These are phyloP conservation scores for Drosera spatulata DNA, from an alignment of 179 eudicot species.

Conservation along the genomic window DNA sequence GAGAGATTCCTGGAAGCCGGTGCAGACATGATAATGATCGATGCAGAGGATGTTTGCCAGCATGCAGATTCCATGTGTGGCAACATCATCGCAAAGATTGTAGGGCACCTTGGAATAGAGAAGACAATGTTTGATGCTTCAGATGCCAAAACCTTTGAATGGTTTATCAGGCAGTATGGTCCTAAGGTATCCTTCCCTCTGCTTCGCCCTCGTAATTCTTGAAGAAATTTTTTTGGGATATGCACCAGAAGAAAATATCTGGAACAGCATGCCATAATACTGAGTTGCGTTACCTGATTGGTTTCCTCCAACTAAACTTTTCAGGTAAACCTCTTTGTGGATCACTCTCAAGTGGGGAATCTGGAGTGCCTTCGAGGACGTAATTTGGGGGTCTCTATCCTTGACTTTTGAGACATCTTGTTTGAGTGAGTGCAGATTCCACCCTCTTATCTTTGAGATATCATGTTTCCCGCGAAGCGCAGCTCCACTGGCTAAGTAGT, in stretches of 20 bases:
- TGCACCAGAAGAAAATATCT: neutral
- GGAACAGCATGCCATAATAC: neutral
- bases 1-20: constrained; percentile 98
- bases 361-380: constrained; percentile 85
- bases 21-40: constrained; percentile 91
- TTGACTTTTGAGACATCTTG: constrained; percentile 45
- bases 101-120: constrained; percentile 83
- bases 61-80: constrained; percentile 63
- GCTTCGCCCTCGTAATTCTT: neutral
- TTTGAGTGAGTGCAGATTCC: constrained; percentile 9
- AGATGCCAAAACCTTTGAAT: constrained; percentile 62
- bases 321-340: constrained; percentile 89
- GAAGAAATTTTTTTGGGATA: neutral
- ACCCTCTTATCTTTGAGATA: too few species aligned
- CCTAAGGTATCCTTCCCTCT: constrained; percentile 44
- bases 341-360: constrained; percentile 80
- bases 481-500: too few species aligned
- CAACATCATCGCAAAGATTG: constrained; percentile 73
- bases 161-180: constrained; percentile 87
- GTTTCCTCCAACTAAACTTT: constrained; percentile 2
- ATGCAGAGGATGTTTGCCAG: constrained; percentile 74
- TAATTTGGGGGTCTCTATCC: constrained; percentile 54
- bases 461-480: too few species aligned
- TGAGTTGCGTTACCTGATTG: neutral
- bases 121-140: constrained; percentile 93